Percentiles rank a stretch among this genome's conserved stretches.
phyloP scores from a whole-genome alignment of 2,329 filamentous ascomycete genomes.

The Aspergillus proliferans region DNA sequence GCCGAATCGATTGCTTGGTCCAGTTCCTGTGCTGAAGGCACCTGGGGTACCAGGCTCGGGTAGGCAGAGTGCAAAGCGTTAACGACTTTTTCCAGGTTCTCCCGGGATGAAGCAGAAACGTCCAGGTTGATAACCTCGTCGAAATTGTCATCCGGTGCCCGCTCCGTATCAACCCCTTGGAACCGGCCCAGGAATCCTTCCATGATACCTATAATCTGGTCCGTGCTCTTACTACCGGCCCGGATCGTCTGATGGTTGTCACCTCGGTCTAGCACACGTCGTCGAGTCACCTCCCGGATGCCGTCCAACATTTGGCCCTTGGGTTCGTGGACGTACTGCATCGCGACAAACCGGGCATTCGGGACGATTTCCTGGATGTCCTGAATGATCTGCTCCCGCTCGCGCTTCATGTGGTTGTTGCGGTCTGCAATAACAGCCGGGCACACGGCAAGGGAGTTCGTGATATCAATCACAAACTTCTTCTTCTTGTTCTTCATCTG shows the following conservation, averaged over 20 bases:
- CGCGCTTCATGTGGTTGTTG: slow-evolving; percentile 85
- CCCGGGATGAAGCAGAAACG: slow-evolving; percentile 66
- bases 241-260: slow-evolving; percentile 99
- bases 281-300: slow-evolving; percentile 68
- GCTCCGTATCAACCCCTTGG: slow-evolving; percentile 63
- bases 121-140: slow-evolving; percentile 81
- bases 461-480: slow-evolving; percentile 67
- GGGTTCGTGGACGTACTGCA: slow-evolving; percentile 78
- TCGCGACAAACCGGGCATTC: slow-evolving; percentile 67
- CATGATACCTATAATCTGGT: slow-evolving; percentile 85
- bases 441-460: slow-evolving; percentile 57
- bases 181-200: slow-evolving; percentile 86
- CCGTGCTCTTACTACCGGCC: slow-evolving; percentile 62
- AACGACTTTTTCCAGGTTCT: slow-evolving; percentile 78
- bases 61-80: slow-evolving; percentile 66
- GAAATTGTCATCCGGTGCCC: slow-evolving; percentile 71
- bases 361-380: slow-evolving; percentile 62
- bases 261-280: slow-evolving; percentile 74
- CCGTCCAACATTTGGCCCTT: slow-evolving; percentile 56
- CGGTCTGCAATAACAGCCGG: slow-evolving; percentile 82
- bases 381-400: slow-evolving; percentile 78
- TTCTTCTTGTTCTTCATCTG: slow-evolving; percentile 68
- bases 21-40: slow-evolving; percentile 68
- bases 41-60: slow-evolving; percentile 60
- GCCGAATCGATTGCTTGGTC: slow-evolving; percentile 73